A percentile compares a stretch with the other conserved stretches of the same genome.
phyloP scores from a whole-genome alignment of 352 stramenopile species.

The Globisporangium takayamanum region DNA sequence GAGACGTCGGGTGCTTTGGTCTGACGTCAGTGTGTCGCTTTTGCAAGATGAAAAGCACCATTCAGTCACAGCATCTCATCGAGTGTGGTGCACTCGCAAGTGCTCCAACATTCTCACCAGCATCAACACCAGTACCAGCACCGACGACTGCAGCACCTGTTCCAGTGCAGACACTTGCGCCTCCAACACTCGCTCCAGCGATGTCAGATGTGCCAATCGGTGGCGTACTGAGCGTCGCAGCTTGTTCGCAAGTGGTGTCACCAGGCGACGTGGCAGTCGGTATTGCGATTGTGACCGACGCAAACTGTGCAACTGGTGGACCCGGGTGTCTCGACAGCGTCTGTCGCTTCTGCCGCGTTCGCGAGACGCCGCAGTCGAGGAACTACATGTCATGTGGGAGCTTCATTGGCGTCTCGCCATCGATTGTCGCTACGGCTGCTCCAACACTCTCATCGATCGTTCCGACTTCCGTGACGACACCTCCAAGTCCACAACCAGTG shows the following conservation, averaged over 20 bases:
- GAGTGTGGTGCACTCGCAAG: constrained; percentile 5
- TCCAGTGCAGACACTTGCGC: neutral
- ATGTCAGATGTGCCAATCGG: neutral
- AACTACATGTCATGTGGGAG: constrained; percentile 21
- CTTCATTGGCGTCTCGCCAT: neutral
- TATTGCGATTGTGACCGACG: constrained; percentile 13
- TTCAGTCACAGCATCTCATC: constrained; percentile 11
- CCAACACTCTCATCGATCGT: neutral
- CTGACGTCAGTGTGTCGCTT: constrained; percentile 10
- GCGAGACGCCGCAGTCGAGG: constrained; percentile 25
- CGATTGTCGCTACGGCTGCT: neutral
- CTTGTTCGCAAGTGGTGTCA: constrained; percentile 5
- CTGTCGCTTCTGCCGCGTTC: constrained; percentile 32
- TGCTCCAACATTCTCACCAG: neutral
- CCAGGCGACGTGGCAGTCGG: constrained; percentile 6
- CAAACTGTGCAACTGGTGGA: constrained; percentile 3
- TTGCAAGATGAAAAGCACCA: constrained; percentile 12
- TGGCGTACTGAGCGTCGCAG: neutral
- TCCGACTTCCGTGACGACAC: neutral
- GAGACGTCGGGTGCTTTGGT: constrained; percentile 8
- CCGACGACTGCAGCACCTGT: neutral
- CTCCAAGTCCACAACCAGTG: neutral
- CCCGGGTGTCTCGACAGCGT: constrained; percentile 13
- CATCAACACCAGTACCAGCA: neutral
- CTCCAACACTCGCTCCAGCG: neutral